phyloP scores from a whole-genome alignment of 306 rosid genomes.

The Leucaena leucocephala region DNA sequence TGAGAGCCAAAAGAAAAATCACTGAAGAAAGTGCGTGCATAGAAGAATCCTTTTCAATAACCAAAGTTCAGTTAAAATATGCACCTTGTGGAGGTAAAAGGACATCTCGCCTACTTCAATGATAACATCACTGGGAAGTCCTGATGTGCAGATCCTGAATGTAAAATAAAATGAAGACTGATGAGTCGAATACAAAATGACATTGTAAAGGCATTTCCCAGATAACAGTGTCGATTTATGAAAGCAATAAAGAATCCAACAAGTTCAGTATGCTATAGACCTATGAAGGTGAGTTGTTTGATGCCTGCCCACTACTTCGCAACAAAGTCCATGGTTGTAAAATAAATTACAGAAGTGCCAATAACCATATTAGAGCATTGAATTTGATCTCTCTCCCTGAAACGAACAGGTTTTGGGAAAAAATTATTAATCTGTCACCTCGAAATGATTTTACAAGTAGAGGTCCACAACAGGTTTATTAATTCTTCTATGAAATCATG shows the following conservation, averaged over 20 bases:
- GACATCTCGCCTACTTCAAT: constrained; percentile 70
- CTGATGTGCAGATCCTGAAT: constrained; percentile 75
- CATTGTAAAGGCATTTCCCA: not conserved
- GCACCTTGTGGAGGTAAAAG: constrained; percentile 83
- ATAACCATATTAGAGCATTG: not conserved
- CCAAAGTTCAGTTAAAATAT: constrained; percentile 23
- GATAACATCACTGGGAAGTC: constrained; percentile 75
- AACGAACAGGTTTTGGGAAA: not conserved
- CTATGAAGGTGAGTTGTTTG: not conserved
- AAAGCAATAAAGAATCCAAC: not conserved
- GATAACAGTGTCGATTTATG: not conserved
- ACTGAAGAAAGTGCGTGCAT: not conserved
- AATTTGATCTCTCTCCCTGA: not conserved
- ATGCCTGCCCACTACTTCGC: constrained; percentile 5
- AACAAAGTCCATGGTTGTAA: not conserved
- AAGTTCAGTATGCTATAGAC: not conserved
- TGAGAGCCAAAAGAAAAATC: not conserved
- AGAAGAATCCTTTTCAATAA: constrained; percentile 20
- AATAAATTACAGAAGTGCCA: constrained; percentile 4
- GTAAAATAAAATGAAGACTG: constrained; percentile 24
- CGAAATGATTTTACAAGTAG: constrained; percentile 8
- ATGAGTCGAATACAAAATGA: not conserved
- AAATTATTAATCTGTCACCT: not conserved
- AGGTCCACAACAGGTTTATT: not conserved
- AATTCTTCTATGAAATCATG: not conserved